Conservation (phyloP, 306 rosid species). For the Trifolium dubium region DNA sequence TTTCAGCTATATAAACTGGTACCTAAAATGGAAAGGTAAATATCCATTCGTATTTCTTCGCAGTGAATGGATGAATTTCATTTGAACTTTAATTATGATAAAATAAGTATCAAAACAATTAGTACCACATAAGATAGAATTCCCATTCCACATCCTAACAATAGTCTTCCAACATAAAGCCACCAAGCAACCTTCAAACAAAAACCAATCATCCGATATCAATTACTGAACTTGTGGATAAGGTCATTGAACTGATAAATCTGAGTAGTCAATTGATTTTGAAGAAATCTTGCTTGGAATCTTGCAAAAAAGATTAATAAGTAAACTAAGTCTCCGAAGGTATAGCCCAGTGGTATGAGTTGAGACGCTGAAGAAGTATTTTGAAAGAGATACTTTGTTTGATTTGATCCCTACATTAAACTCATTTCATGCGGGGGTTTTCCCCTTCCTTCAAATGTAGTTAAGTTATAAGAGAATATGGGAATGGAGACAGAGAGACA, state of each 20-base stretch:
- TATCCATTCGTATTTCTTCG: conserved; percentile 4
- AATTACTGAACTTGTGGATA: neutral
- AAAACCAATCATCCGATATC: conserved; percentile 23
- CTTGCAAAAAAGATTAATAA: no score
- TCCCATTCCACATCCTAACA: conserved; percentile 86
- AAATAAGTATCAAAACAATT: conserved; percentile 31
- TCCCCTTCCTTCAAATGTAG: no score
- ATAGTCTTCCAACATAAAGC: conserved; percentile 81
- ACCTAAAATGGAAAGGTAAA: conserved; percentile 52
- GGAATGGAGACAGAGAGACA: conserved; percentile 1
- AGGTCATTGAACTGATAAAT: no score
- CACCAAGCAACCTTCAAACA: conserved; percentile 70
- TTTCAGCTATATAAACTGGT: conserved; percentile 75
- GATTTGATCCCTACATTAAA: no score
- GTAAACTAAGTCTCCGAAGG: no score
- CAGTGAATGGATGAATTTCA: neutral
- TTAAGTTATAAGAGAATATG: no score
- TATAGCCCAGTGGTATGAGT: no score
- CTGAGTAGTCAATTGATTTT: no score
- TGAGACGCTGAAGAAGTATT: no score
- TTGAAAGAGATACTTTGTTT: no score
- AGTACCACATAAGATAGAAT: conserved; percentile 72
- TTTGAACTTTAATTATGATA: conserved; percentile 24
- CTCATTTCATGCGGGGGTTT: no score
- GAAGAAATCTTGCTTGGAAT: no score